A percentile compares a stretch with the other conserved stretches of the same genome.
These are phyloP conservation scores for Coemansia umbellata DNA, from an alignment of 192 early-diverging fungal genomes.

Conservation along the genomic window DNA sequence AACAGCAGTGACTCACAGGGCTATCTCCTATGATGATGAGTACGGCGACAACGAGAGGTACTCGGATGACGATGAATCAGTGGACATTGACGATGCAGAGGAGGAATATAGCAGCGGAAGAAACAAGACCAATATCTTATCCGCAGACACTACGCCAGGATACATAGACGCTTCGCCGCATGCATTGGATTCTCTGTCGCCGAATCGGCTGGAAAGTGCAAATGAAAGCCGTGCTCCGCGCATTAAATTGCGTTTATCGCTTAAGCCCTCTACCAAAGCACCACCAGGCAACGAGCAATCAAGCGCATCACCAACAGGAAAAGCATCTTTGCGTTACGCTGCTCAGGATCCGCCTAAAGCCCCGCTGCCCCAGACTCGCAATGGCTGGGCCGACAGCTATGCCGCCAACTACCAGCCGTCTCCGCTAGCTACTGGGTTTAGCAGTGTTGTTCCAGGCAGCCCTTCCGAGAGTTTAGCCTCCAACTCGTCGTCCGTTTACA, in stretches of 20 bases:
- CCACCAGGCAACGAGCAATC: background rate
- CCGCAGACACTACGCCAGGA: background rate
- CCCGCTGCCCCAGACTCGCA: background rate
- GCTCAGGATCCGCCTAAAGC: background rate
- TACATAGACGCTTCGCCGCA: background rate
- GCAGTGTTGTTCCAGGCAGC: conserved; percentile 12
- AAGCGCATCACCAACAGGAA: background rate
- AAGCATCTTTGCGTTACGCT: too few relatives aligned
- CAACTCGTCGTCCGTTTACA: conserved; percentile 7
- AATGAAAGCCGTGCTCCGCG: conserved; percentile 21
- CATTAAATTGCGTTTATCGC: conserved; percentile 35
- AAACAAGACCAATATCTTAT: background rate
- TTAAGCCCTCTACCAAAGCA: conserved; percentile 6
- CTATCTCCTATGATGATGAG: background rate
- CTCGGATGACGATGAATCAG: conserved; percentile 6
- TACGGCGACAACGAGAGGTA: background rate
- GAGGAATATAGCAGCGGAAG: background rate
- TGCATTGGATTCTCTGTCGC: background rate
- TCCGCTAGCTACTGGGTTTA: background rate
- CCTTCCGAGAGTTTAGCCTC: conserved; percentile 14
- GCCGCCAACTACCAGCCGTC: background rate
- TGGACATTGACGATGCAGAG: conserved; percentile 17
- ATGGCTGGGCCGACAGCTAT: conserved; percentile 1
- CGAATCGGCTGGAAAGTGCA: background rate
- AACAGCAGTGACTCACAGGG: background rate